Percentiles rank a stretch among this genome's conserved stretches.
Evolutionary conservation across 73 alveolate species (phyloP).

Genomic region (Loxodes magnus): DNA sequence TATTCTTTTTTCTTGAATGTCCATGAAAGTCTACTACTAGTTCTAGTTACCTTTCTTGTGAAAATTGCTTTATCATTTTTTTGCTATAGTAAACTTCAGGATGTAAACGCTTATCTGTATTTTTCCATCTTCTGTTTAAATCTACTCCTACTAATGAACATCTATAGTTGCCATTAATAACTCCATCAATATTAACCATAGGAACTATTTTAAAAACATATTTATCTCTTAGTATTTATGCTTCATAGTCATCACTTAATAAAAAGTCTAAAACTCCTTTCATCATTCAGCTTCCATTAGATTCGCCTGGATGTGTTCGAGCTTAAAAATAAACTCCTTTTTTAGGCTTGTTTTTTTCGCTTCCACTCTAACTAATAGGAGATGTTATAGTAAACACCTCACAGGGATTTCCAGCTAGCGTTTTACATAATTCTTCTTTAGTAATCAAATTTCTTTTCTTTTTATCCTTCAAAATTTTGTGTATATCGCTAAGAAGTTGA

Average conservation of each 20-base stretch:
- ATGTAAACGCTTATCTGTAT: conserved; percentile 57
- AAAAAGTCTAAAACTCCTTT: conserved; percentile 47
- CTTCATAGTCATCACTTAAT: conserved; percentile 41
- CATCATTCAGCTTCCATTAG: conserved; percentile 34
- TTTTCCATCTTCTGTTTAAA: conserved; percentile 58
- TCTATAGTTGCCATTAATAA: no score
- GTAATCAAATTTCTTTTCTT: no score
- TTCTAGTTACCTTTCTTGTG: conserved; percentile 52
- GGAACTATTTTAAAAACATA: conserved; percentile 61
- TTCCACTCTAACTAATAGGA: no score
- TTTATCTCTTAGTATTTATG: conserved; percentile 48
- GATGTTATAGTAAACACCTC: background rate
- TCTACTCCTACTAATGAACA: conserved; percentile 65
- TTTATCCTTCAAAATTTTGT: no score
- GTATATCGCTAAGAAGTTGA: conserved; percentile 64
- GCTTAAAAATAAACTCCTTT: no score
- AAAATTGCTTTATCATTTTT: conserved; percentile 46
- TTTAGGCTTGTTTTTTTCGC: no score
- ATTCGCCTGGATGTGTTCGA: no score
- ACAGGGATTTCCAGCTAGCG: conserved; percentile 64
- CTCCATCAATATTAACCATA: conserved; percentile 73
- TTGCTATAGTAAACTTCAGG: conserved; percentile 58
- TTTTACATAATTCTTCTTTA: conserved; percentile 70
- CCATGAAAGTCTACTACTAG: conserved; percentile 58
- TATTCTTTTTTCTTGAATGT: no score